phyloP scores from a whole-genome alignment of 768 basidiomycete genomes.

The Russula sp. region DNA sequence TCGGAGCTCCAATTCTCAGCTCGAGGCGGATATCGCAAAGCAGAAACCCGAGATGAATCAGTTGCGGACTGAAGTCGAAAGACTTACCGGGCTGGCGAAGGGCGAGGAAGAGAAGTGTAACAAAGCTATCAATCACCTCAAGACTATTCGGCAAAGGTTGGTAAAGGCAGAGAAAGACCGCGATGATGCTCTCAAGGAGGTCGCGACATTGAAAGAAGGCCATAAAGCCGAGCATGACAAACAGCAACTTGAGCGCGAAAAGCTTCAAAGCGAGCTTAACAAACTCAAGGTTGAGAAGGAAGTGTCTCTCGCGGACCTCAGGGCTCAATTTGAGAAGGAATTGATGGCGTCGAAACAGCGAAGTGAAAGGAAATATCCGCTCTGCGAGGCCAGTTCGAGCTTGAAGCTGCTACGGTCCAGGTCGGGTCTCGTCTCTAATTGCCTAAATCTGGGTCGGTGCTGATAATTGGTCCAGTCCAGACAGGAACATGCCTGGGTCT shows the following conservation, averaged over 20 bases:
- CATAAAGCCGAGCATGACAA: slow-evolving; percentile 48
- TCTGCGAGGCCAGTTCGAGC: slow-evolving; percentile 68
- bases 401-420: slow-evolving; percentile 72
- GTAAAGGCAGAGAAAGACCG: slow-evolving; percentile 94
- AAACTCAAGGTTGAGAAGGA: slow-evolving; percentile 59
- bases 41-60: slow-evolving; percentile 55
- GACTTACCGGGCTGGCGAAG: slow-evolving; percentile 60
- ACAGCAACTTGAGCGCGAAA: slow-evolving; percentile 47
- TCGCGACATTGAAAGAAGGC: slow-evolving; percentile 51
- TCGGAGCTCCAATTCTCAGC: slow-evolving; percentile 47
- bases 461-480: slow-evolving; percentile 47
- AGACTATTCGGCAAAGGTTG: slow-evolving; percentile 95
- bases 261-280: slow-evolving; percentile 64
- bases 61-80: slow-evolving; percentile 62
- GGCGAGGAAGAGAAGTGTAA: slow-evolving; percentile 97
- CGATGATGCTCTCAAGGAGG: slow-evolving; percentile 71
- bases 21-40: slow-evolving; percentile 49
- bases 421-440: slow-evolving; percentile 40
- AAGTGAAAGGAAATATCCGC: slow-evolving; percentile 67
- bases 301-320: slow-evolving; percentile 55
- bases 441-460: slow-evolving; percentile 13
- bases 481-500: slow-evolving; percentile 64
- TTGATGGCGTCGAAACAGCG: slow-evolving; percentile 55
- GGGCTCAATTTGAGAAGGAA: slow-evolving; percentile 72
- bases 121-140: slow-evolving; percentile 88